These are phyloP conservation scores for Chaetomium olivaceum DNA, from an alignment of 2,329 filamentous ascomycete genomes.

Conservation along the genomic window DNA sequence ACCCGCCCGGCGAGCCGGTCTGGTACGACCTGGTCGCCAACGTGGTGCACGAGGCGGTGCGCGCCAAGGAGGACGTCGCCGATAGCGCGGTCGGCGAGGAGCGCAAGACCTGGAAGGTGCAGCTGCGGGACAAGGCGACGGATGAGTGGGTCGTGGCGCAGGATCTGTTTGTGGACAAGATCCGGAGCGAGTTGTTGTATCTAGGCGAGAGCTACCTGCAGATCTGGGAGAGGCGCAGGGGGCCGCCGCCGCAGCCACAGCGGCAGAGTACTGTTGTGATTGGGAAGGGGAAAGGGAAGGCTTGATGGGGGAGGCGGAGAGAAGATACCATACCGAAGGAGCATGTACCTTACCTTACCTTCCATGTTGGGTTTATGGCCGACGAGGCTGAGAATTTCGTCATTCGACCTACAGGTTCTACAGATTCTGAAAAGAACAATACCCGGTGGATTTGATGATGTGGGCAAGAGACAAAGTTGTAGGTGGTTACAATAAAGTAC, in stretches of 20 bases:
- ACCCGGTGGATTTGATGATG: neutral
- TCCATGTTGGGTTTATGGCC: neutral
- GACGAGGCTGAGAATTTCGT: neutral
- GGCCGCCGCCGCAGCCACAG: constrained; percentile 34
- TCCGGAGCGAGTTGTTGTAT: constrained; percentile 85
- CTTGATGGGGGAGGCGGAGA: constrained; percentile 7
- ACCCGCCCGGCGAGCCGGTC: constrained; percentile 76
- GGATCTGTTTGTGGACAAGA: constrained; percentile 88
- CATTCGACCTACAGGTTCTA: neutral
- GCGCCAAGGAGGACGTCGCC: constrained; percentile 78
- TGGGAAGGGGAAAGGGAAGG: constrained; percentile 43
- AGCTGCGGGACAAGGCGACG: constrained; percentile 76
- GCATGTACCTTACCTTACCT: no score
- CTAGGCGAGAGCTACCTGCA: constrained; percentile 94
- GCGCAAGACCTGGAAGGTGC: constrained; percentile 88
- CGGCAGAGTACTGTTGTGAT: neutral
- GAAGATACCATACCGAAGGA: neutral
- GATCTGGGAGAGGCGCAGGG: constrained; percentile 86
- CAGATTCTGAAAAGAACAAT: neutral
- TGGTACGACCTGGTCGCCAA: constrained; percentile 96
- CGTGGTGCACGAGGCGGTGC: constrained; percentile 82
- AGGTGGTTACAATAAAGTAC: constrained; percentile 20
- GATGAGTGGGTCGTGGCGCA: constrained; percentile 93
- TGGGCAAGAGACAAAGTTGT: neutral
- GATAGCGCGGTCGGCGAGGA: constrained; percentile 74